These are phyloP conservation scores for Monascus ruber DNA, from an alignment of 2,329 filamentous ascomycete genomes.

Conservation along the genomic window DNA sequence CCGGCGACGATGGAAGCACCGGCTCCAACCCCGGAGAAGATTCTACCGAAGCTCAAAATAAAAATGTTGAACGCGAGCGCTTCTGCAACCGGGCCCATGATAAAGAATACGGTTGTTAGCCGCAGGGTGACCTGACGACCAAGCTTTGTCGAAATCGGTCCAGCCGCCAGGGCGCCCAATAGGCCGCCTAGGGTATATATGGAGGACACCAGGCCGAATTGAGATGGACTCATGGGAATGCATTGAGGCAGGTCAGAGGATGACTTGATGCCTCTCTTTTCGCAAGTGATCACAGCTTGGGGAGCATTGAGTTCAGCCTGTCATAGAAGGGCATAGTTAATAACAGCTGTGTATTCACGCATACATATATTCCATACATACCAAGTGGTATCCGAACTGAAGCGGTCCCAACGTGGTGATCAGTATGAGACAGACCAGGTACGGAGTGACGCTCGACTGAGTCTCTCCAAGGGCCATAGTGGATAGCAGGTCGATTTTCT, in stretches of 20 bases:
- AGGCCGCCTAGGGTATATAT: constrained; percentile 87
- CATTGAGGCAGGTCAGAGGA: constrained; percentile 49
- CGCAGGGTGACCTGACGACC: constrained; percentile 70
- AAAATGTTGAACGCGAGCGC: constrained; percentile 57
- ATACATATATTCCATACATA: constrained; percentile 32
- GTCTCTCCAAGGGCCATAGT: constrained; percentile 13
- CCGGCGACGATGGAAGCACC: constrained; percentile 87
- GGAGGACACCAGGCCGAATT: constrained; percentile 79
- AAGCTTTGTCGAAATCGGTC: constrained; percentile 63
- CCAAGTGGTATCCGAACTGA: constrained; percentile 89
- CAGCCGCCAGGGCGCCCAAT: constrained; percentile 66
- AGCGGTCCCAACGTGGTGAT: constrained; percentile 76
- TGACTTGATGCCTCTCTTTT: constrained; percentile 43
- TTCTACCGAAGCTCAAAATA: constrained; percentile 59
- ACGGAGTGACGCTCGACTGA: constrained; percentile 49
- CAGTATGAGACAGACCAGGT: constrained; percentile 64
- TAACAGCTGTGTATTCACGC: neutral
- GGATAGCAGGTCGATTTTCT: neutral
- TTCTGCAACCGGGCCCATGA: constrained; percentile 64
- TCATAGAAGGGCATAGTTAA: neutral
- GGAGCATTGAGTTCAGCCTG: constrained; percentile 92
- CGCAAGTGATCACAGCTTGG: constrained; percentile 84
- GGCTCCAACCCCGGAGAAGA: constrained; percentile 72
- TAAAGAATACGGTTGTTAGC: constrained; percentile 63
- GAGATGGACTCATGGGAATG: constrained; percentile 71